A percentile compares a stretch with the other conserved stretches of the same genome.
Evolutionary conservation across 768 basidiomycete genomes (phyloP).

Genomic region (Rhodotorula sphaerocarpa): DNA sequence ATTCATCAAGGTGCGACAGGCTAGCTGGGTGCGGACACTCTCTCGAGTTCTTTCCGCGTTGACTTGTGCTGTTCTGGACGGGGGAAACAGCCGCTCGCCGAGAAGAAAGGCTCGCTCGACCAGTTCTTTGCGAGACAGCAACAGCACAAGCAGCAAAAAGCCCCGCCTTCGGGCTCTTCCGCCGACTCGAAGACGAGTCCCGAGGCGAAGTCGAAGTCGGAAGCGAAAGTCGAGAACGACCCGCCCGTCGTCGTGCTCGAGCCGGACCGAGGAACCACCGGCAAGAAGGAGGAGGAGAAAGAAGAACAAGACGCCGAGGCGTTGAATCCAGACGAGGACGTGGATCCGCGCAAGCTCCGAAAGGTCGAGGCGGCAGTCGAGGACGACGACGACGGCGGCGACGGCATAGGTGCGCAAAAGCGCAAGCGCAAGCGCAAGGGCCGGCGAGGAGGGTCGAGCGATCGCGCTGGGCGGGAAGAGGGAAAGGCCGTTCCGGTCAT

Average conservation of each 20-base stretch:
- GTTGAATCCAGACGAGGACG: constrained; percentile 58
- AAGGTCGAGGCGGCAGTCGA: constrained; percentile 62
- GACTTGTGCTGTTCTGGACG: neutral
- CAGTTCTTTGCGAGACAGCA: constrained; percentile 70
- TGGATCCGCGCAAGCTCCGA: constrained; percentile 46
- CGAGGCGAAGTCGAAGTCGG: too few species aligned
- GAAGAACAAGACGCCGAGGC: constrained; percentile 49
- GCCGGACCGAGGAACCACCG: too few species aligned
- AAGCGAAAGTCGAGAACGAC: too few species aligned
- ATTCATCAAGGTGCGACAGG: constrained; percentile 53
- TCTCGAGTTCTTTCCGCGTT: too few species aligned
- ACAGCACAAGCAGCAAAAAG: too few species aligned
- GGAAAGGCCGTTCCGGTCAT: constrained; percentile 8
- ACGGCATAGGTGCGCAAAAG: too few species aligned
- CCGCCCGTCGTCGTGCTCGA: too few species aligned
- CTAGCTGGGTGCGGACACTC: too few species aligned
- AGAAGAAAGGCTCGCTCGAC: constrained; percentile 46
- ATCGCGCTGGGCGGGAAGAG: neutral
- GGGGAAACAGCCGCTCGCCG: constrained; percentile 18
- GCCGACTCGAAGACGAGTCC: neutral
- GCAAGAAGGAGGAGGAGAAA: constrained; percentile 6
- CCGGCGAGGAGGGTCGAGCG: neutral
- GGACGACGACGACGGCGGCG: constrained; percentile 44
- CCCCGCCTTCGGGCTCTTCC: neutral
- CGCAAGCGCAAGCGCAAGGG: neutral